Percentiles rank a stretch among this genome's conserved stretches.
Evolutionary conservation across 768 basidiomycete genomes (phyloP).

Genomic region (Phallus indusiatus): DNA sequence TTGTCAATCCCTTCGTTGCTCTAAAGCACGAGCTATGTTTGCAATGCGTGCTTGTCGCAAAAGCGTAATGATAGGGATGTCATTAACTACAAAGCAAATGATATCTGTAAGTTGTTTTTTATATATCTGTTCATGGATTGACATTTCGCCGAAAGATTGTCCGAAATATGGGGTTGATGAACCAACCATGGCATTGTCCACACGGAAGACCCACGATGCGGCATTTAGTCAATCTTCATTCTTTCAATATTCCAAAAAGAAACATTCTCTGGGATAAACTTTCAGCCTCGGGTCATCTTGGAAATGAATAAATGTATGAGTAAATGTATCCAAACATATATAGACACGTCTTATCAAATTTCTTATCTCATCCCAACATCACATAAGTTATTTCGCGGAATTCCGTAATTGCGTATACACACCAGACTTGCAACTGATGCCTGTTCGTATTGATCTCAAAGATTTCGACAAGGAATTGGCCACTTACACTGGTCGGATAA

Average conservation of each 20-base stretch:
- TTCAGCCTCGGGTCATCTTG: background rate
- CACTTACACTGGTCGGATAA: conserved; percentile 33
- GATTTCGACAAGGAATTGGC: conserved; percentile 40
- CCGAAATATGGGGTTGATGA: conserved; percentile 75
- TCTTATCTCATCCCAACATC: too few species aligned
- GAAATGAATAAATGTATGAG: background rate
- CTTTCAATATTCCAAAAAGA: background rate
- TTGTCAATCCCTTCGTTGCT: conserved; percentile 83
- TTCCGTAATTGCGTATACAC: too few species aligned
- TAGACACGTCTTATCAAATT: too few species aligned
- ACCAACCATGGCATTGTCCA: conserved; percentile 85
- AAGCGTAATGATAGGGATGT: conserved; percentile 92
- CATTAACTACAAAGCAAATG: conserved; percentile 76
- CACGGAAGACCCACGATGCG: conserved; percentile 62
- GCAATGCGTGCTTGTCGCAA: conserved; percentile 92
- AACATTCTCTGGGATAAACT: background rate
- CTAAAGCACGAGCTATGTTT: conserved; percentile 92
- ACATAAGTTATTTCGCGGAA: too few species aligned
- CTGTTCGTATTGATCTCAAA: conserved; percentile 30
- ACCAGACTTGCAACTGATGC: background rate
- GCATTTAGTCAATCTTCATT: conserved; percentile 4
- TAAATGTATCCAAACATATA: too few species aligned
- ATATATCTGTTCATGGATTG: conserved; percentile 12
- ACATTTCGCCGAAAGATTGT: conserved; percentile 39
- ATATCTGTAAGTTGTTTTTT: conserved; percentile 32